Evolutionary conservation across 805 yeast genomes (phyloP), one percentile per base, ranked within the genome.

Genomic region (Candida parachauliodes): DNA sequence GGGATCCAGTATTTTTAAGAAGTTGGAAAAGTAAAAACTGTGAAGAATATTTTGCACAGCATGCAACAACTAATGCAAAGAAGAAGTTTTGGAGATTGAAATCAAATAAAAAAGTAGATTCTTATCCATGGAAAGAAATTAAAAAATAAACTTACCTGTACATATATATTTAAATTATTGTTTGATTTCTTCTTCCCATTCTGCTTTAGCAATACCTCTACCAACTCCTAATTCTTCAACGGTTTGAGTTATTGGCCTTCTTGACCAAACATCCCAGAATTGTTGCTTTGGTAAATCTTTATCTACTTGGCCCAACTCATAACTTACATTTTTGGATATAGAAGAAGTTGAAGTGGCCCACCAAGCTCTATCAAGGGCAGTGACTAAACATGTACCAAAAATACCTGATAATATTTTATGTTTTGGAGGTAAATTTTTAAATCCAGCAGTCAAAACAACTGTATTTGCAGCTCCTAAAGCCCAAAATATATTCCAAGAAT

Each of bases 1-100:
- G 98, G 98, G 98, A 93, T 57, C 98, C 98, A 2, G 68, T 79
- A 28, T 93, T 91, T 51, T 88, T 93, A 45, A 74, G 85, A 48
- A 48, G 52, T 22, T 68, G 68, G 65, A 68, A 68, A 45, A 54
- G 55, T 42, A 52, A 57, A 44, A 45, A 57, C 47, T 88, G 97
- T 59, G 89, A 83, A 40, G 88, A 87, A 48, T 77, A 81, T 43
- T 88, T 85, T 60, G 95, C 83, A 14, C 96, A 88, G 51, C 91
- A 88, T 58, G 79, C 81, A 16, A 74, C 77, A 8, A 84, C 86
- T 15, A 86, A 85, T 68, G 81, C 76, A 68, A 87, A 85, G 79
- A 84, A 83, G 77, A 87, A 83, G 69, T 76, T 88, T 41, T 91
- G 98, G 98, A 82, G 86, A 57, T 54, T 68, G 49, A 79, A 95